Conservation (phyloP, 176 grass and related monocot genomes). For the Cenchrus purpureus region DNA sequence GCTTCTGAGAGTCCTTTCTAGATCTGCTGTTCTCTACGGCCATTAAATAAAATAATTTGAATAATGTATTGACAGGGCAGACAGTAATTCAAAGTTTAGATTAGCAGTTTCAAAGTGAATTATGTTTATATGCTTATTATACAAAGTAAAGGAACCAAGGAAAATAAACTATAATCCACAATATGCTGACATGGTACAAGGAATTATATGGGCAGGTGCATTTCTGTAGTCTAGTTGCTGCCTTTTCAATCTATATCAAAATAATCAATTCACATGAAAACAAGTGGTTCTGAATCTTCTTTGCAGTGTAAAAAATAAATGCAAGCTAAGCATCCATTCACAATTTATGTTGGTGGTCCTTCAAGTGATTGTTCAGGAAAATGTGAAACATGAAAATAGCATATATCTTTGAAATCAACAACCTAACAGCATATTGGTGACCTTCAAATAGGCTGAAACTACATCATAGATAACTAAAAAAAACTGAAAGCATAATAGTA, state of each 20-base stretch:
- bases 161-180: background rate
- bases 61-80: background rate
- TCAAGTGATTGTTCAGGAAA: background rate
- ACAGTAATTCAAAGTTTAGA: background rate
- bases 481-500: slow-evolving; percentile 16
- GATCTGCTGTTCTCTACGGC: slow-evolving; percentile 68
- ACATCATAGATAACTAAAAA: background rate
- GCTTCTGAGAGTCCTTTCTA: slow-evolving; percentile 64
- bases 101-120: background rate
- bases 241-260: background rate
- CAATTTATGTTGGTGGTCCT: background rate
- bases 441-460: background rate
- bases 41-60: background rate
- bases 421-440: background rate
- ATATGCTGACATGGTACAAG: background rate
- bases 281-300: background rate
- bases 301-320: background rate
- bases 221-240: slow-evolving; percentile 3
- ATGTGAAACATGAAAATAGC: background rate
- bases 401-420: background rate
- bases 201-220: background rate
- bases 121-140: background rate
- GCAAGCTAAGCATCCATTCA: background rate
- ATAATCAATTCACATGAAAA: background rate
- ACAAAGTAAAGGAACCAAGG: background rate